Conservation (phyloP, 2,329 filamentous ascomycete species). For the Ophiostoma sp. region DNA sequence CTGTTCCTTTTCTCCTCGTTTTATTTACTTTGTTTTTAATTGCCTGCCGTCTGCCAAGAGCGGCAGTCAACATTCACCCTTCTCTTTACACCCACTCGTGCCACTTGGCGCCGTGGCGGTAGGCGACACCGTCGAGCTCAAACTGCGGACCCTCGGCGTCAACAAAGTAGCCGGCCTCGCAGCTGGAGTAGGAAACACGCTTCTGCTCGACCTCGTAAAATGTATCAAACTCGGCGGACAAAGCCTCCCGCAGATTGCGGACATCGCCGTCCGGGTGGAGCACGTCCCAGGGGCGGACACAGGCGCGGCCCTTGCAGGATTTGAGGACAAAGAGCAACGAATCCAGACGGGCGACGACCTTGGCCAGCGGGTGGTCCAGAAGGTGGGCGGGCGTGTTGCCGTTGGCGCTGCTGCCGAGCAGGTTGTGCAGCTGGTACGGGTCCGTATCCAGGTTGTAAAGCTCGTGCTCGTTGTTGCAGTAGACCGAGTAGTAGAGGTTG, state of each 20-base stretch:
- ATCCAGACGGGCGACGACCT: constrained; percentile 55
- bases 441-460: constrained; percentile 57
- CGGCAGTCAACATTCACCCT: not conserved
- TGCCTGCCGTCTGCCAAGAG: constrained; percentile 3
- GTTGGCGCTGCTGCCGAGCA: constrained; percentile 33
- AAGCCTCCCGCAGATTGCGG: constrained; percentile 51
- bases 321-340: constrained; percentile 61
- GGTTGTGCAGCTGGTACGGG: constrained; percentile 53
- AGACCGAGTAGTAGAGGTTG: constrained; percentile 65
- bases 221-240: constrained; percentile 48
- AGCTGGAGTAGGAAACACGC: constrained; percentile 54
- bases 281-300: constrained; percentile 56
- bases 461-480: constrained; percentile 68
- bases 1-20: not conserved
- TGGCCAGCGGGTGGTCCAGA: constrained; percentile 40
- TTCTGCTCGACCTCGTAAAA: constrained; percentile 54
- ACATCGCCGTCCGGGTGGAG: constrained; percentile 58
- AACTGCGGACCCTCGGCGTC: constrained; percentile 56
- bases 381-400: constrained; percentile 30
- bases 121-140: constrained; percentile 35
- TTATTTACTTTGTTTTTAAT: not conserved
- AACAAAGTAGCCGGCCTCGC: constrained; percentile 57
- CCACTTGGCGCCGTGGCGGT: constrained; percentile 34
- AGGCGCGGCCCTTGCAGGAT: constrained; percentile 56
- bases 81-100: constrained; percentile 35